Conservation (phyloP, 768 basidiomycete species). For the Nevesoporus exiguus region DNA sequence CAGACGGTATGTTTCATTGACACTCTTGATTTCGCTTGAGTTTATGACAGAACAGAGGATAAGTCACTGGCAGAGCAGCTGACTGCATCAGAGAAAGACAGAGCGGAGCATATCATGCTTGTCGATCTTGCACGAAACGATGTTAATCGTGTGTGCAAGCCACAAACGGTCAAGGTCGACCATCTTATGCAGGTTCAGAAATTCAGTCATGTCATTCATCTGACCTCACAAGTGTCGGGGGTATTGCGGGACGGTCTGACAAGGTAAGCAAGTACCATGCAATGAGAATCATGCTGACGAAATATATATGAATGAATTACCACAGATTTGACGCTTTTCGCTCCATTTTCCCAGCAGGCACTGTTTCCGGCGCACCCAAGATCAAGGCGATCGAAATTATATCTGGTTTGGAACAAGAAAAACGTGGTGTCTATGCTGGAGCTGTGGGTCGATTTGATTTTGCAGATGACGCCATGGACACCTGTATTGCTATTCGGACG, state of each 20-base stretch:
- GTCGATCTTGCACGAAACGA: conserved; percentile 98
- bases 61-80: conserved; percentile 69
- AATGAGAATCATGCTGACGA: not conserved
- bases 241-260: conserved; percentile 75
- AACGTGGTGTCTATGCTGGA: conserved; percentile 92
- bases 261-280: conserved; percentile 47
- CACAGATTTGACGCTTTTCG: conserved; percentile 95
- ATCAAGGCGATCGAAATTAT: conserved; percentile 97
- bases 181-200: conserved; percentile 90
- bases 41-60: conserved; percentile 68
- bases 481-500: conserved; percentile 97
- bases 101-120: conserved; percentile 98
- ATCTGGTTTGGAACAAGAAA: conserved; percentile 80
- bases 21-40: conserved; percentile 3
- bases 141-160: conserved; percentile 95
- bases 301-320: conserved; percentile 3
- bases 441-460: conserved; percentile 99
- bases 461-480: conserved; percentile 92
- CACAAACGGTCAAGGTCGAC: conserved; percentile 94
- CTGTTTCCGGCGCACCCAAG: conserved; percentile 98
- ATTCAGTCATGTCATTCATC: conserved; percentile 97
- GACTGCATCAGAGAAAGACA: conserved; percentile 85
- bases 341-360: conserved; percentile 98
- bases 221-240: conserved; percentile 95
- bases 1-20: conserved; percentile 60